These are phyloP conservation scores for Juncus effusus DNA, from an alignment of 176 grass and related monocot species.

Conservation along the genomic window DNA sequence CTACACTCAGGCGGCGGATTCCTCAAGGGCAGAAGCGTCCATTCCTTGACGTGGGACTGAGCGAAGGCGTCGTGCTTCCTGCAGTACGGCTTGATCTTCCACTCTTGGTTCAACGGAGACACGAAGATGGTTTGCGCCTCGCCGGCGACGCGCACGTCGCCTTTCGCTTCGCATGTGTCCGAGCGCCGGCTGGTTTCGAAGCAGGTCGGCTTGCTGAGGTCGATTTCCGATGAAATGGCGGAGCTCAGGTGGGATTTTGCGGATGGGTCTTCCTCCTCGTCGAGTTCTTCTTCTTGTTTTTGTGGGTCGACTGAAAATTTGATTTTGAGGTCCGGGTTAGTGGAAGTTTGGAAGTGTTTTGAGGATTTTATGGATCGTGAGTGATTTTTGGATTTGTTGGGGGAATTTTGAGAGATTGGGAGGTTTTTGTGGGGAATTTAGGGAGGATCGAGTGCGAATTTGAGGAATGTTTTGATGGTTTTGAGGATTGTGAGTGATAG, in stretches of 20 bases:
- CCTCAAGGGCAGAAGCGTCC: conserved; percentile 52
- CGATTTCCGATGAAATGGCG: conserved; percentile 9
- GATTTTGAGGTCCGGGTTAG: neutral
- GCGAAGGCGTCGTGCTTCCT: conserved; percentile 62
- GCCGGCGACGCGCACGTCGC: conserved; percentile 61
- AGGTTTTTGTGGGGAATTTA: neutral
- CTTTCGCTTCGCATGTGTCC: conserved; percentile 63
- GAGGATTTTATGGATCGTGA: neutral
- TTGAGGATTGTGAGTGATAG: neutral
- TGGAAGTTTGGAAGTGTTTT: neutral
- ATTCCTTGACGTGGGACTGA: conserved; percentile 61
- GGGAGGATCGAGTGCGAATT: neutral
- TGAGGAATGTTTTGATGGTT: neutral
- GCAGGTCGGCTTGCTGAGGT: conserved; percentile 48
- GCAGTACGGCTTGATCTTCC: conserved; percentile 75
- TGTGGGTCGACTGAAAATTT: neutral
- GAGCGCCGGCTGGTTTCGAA: conserved; percentile 71
- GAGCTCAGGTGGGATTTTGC: conserved; percentile 6
- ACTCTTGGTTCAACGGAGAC: conserved; percentile 36
- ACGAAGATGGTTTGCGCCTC: conserved; percentile 61
- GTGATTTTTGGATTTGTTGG: too few relatives aligned
- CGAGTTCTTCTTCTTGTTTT: conserved; percentile 22
- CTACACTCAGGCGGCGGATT: conserved; percentile 52
- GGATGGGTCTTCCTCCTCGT: conserved; percentile 7
- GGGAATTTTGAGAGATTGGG: neutral